A percentile compares a stretch with the other conserved stretches of the same genome.
These are phyloP conservation scores for Diaporthe sp. DNA, from an alignment of 2,329 filamentous ascomycete genomes.

Conservation along the genomic window DNA sequence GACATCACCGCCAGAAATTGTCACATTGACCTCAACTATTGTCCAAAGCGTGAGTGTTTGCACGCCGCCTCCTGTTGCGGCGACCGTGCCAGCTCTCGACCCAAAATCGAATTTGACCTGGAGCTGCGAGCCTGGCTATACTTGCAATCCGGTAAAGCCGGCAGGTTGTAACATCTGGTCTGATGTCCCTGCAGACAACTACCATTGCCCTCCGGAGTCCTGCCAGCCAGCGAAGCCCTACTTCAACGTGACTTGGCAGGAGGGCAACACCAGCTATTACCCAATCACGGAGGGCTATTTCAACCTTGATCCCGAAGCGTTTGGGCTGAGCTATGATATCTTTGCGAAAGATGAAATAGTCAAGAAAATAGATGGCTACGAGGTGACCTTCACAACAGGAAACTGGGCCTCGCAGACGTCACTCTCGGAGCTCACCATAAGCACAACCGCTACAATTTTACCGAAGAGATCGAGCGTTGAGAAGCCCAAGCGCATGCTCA, in stretches of 20 bases:
- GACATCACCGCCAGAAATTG: conserved; percentile 44
- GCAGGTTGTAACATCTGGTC: conserved; percentile 65
- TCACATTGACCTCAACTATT: conserved; percentile 51
- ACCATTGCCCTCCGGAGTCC: conserved; percentile 59
- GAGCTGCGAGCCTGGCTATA: conserved; percentile 66
- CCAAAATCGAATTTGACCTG: conserved; percentile 61
- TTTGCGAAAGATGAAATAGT: conserved; percentile 63
- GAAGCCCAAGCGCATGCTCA: conserved; percentile 40
- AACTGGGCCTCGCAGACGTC: conserved; percentile 67
- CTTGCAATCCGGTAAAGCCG: conserved; percentile 67
- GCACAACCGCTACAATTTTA: conserved; percentile 31
- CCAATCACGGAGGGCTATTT: conserved; percentile 71
- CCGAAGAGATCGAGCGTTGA: conserved; percentile 39
- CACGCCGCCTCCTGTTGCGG: conserved; percentile 57
- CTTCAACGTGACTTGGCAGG: conserved; percentile 56
- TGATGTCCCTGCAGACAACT: conserved; percentile 59
- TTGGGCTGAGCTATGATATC: conserved; percentile 74
- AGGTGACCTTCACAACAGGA: conserved; percentile 65
- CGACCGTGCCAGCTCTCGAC: conserved; percentile 47
- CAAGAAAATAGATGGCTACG: conserved; percentile 52
- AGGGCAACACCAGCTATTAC: conserved; percentile 63
- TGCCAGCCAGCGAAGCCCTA: conserved; percentile 60
- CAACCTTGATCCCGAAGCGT: conserved; percentile 72
- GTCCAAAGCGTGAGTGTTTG: conserved; percentile 56
- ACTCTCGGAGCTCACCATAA: conserved; percentile 56